These are phyloP conservation scores for Rickenella mellea DNA, from an alignment of 768 basidiomycete species.

Conservation along the genomic window DNA sequence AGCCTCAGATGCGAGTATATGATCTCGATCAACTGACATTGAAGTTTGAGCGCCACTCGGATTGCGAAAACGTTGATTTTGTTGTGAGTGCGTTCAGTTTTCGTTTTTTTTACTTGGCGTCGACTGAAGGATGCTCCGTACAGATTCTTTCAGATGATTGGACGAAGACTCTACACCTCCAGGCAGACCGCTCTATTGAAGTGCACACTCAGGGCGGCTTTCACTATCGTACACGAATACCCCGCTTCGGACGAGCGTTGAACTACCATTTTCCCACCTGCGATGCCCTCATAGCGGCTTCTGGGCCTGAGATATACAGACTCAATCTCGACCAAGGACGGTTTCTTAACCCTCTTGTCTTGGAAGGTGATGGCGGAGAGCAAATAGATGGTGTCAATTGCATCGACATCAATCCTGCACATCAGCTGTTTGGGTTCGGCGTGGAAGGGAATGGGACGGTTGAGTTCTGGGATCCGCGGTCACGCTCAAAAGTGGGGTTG, in stretches of 20 bases:
- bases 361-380: slow-evolving; percentile 39
- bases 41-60: slow-evolving; percentile 94
- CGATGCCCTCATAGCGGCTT: slow-evolving; percentile 77
- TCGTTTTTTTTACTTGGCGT: slow-evolving; percentile 1
- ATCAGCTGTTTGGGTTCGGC: slow-evolving; percentile 85
- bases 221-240: slow-evolving; percentile 90
- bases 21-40: slow-evolving; percentile 86
- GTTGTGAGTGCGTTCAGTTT: slow-evolving; percentile 67
- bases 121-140: not conserved
- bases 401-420: slow-evolving; percentile 88
- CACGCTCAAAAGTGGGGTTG: slow-evolving; percentile 63
- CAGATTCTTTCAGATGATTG: slow-evolving; percentile 96
- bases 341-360: slow-evolving; percentile 73
- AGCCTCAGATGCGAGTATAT: slow-evolving; percentile 95
- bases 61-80: slow-evolving; percentile 97
- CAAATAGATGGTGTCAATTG: slow-evolving; percentile 79
- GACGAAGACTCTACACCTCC: slow-evolving; percentile 96
- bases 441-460: slow-evolving; percentile 79
- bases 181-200: slow-evolving; percentile 90
- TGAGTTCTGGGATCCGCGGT: slow-evolving; percentile 95
- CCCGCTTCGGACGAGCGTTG: slow-evolving; percentile 84
- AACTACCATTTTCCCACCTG: slow-evolving; percentile 94
- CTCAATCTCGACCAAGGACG: slow-evolving; percentile 94
- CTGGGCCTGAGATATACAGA: slow-evolving; percentile 83
- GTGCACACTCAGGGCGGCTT: slow-evolving; percentile 91